Base-by-base conservation (phyloP, 2,329 filamentous ascomycete species). In the Colletotrichum cuscutae region DNA sequence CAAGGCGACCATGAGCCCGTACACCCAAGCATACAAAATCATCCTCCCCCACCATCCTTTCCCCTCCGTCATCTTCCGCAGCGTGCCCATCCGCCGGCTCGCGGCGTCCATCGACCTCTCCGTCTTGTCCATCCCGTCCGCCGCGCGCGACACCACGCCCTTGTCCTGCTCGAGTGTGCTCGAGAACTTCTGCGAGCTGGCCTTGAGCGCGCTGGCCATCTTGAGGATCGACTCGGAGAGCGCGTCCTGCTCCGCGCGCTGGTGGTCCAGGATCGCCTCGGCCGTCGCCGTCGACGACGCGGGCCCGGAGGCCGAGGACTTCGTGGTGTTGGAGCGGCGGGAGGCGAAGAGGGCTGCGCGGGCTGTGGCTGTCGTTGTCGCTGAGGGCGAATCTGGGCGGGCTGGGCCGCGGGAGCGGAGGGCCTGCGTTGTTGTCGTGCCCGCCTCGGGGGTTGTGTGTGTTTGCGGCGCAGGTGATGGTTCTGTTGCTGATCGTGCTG, bases 21-120 rank as follows among this genome's bases (percentile, higher is more conserved):
- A 93, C 61, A 98, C 95, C 88, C 94, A 93, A 52, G 87, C 92
- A 85, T 97, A 98, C 73, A 98, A 86, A 83, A 96, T 87, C 86
- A 97, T 89, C 65, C 95, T 86, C 6, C 93, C 95, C 90, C 89
- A 95, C 93, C 93, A 97, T 0, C 95, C 95, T 80, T 93, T 92
- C 4, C 95, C 95, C 84, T 98, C 96, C 19, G 93, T 95, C 91
- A 97, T 95, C 65, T 88, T 88, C 76, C 90, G 87, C 79, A 98
- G 82, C 78, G 89, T 88, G 1, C 94, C 92, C 94, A 98, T 97
- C 75, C 91, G 86, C 75, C 90, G 89, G 65, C 91, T 90, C 4
- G 95, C 95, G 1, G 90, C 89, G 73, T 95, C 92, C 89, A 98
- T 93, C 22, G 92, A 92, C 58, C 87, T 84, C 72, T 93, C 91